Base-by-base conservation (phyloP, 1,284 basidiomycete genomes). In the Tilletia caries region DNA sequence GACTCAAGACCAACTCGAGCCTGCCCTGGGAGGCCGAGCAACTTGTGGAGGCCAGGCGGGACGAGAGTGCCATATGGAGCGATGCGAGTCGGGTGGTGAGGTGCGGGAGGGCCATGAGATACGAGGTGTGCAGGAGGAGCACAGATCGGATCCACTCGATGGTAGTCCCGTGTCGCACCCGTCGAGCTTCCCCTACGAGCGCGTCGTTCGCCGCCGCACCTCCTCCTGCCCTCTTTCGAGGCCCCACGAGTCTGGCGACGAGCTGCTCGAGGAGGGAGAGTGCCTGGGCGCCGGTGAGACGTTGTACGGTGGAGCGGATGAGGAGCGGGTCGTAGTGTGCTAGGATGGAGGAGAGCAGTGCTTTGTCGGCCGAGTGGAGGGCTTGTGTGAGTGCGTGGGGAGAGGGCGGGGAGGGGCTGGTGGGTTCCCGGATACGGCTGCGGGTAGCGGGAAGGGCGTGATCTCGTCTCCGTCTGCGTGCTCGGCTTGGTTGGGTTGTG, bases 301-400 rank as follows among this genome's bases (percentile, higher is more conserved):
- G 88, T 73, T 89, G 88, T 54, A 98, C 90, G 0, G 95, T 97
- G 81, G 93, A 92, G 67, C 90, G 88, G 75, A 99, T 92, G 50
- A 98, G 86, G 0, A 86, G 85, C 12, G 88, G 86, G 76, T 96
- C 90, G 25, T 92, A 91, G 84, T 98, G 92, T n/a, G 85, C 84
- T 37, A n/a, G n/a, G n/a, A n/a, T n/a, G n/a, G n/a, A n/a, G n/a
- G n/a, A n/a, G n/a, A n/a, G n/a, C n/a, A n/a, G n/a, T n/a, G n/a
- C n/a, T n/a, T n/a, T n/a, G n/a, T n/a, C n/a, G n/a, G n/a, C n/a
- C n/a, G n/a, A n/a, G 83, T 99, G 95, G 62, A 99, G 86, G 0
- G 96, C 95, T 85, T 99, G 96, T 65, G 95, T 92, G 64, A 99
- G 88, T 18, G 95, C 95, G 67, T 94, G 91, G 32, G 95, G 93